phyloP scores from a whole-genome alignment of 108 stramenopile species.

The Stephanodiscus triporus region DNA sequence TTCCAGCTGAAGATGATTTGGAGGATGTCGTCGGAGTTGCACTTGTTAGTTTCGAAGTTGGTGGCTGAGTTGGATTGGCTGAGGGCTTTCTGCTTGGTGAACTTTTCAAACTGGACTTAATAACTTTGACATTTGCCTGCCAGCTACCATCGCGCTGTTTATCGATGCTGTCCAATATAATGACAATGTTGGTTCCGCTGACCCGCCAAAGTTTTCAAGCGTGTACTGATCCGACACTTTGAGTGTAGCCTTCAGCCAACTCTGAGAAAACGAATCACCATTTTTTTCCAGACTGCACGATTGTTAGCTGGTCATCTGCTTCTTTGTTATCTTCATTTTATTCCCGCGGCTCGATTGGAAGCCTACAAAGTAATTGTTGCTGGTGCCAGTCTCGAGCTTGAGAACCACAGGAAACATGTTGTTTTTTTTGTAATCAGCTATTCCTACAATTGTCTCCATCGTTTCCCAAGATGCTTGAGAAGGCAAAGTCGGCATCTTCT shows the following conservation, averaged over 20 bases:
- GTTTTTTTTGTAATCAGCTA: conserved; percentile 43
- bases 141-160: background rate
- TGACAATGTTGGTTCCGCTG: background rate
- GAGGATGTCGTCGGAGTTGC: background rate
- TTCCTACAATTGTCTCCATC: conserved; percentile 22
- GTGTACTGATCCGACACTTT: background rate
- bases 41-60: background rate
- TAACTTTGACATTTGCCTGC: background rate
- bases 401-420: conserved; percentile 13
- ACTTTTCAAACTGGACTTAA: background rate
- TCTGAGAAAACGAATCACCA: conserved; percentile 24
- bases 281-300: conserved; percentile 25
- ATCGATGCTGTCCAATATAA: background rate
- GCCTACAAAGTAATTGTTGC: conserved; percentile 36
- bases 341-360: conserved; percentile 37
- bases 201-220: conserved; percentile 14
- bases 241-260: conserved; percentile 16
- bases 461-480: background rate
- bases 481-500: conserved; percentile 5
- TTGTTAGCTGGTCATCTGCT: conserved; percentile 31
- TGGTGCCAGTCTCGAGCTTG: conserved; percentile 32
- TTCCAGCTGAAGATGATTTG: background rate
- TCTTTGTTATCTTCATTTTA: conserved; percentile 30
- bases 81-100: background rate
- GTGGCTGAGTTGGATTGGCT: no score